phyloP scores from a whole-genome alignment of 139 green algal genomes.

The Auxenochlorella protothecoides region DNA sequence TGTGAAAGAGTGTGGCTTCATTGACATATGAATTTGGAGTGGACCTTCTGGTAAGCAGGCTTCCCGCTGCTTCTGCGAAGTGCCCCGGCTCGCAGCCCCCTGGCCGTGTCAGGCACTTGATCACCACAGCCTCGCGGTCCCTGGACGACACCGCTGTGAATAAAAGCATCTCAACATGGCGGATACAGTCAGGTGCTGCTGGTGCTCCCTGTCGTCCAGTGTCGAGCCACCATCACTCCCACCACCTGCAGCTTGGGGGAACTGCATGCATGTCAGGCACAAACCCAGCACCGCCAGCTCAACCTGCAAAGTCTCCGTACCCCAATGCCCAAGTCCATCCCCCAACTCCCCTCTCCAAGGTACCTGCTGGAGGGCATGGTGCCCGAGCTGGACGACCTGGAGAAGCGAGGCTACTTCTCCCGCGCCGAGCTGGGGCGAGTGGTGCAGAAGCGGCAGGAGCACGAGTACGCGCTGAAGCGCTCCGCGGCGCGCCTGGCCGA shows the following conservation, averaged over 20 bases:
- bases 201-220: background rate
- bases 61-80: background rate
- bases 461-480: slow-evolving; percentile 83
- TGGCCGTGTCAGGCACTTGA: background rate
- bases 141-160: background rate
- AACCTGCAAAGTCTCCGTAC: background rate
- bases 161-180: slow-evolving; percentile 17
- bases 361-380: slow-evolving; percentile 91
- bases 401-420: slow-evolving; percentile 76
- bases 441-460: slow-evolving; percentile 61
- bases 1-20: background rate
- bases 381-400: slow-evolving; percentile 86
- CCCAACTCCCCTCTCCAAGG: slow-evolving; percentile 12
- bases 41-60: too few relatives aligned
- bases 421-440: slow-evolving; percentile 65
- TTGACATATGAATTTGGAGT: background rate
- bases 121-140: background rate
- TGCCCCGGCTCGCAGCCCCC: background rate
- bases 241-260: background rate
- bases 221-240: background rate
- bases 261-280: background rate
- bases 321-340: background rate
- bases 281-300: background rate
- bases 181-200: slow-evolving; percentile 30
- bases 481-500: slow-evolving; percentile 59